Conservation (phyloP, 768 basidiomycete genomes). For the Tulasnella sp. region DNA sequence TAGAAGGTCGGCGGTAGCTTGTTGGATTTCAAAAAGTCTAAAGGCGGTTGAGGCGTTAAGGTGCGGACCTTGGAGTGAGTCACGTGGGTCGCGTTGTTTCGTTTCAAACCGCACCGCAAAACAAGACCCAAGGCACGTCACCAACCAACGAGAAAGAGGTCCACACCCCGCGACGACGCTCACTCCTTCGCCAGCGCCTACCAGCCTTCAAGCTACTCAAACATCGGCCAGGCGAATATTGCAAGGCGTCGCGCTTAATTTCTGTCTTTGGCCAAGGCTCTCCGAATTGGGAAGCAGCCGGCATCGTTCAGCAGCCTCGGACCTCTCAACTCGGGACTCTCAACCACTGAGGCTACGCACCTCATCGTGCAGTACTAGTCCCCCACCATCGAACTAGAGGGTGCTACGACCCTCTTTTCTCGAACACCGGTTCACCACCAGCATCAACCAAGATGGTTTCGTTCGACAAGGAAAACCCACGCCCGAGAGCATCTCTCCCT, state of each 20-base stretch:
- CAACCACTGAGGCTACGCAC: not conserved
- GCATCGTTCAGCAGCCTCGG: not conserved
- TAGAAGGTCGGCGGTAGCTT: no score
- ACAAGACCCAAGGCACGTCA: not conserved
- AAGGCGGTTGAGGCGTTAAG: not conserved
- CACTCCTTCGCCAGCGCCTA: not conserved
- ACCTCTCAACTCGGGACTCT: not conserved
- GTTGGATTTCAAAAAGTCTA: no score
- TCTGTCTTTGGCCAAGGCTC: not conserved
- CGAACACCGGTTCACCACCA: not conserved
- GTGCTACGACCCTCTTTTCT: not conserved
- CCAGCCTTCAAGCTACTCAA: not conserved
- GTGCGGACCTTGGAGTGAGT: not conserved
- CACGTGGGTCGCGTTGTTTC: not conserved
- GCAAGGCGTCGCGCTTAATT: not conserved
- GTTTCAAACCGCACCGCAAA: not conserved
- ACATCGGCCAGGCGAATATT: not conserved
- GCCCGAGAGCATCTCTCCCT: slow-evolving; percentile 9
- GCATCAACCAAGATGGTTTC: not conserved
- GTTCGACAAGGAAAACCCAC: slow-evolving; percentile 13
- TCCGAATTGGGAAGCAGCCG: not conserved
- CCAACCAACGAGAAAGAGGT: not conserved
- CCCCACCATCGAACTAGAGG: not conserved
- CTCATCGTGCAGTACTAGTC: not conserved
- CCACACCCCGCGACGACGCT: not conserved